Conservation (phyloP, 176 grass and related monocot species). For the Poa annua region DNA sequence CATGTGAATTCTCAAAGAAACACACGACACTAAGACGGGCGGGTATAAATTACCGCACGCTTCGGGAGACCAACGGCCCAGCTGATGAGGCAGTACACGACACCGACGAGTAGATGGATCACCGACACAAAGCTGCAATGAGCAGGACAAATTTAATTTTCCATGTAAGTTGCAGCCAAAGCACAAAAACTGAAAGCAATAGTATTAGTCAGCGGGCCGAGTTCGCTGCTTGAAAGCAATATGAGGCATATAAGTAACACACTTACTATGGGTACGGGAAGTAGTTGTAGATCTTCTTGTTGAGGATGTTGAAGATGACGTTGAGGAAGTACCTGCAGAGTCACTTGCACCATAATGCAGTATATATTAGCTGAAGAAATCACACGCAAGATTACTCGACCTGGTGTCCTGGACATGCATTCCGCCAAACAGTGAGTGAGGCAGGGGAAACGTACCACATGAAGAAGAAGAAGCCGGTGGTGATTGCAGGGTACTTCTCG, state of each 20-base stretch:
- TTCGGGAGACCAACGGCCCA: slow-evolving; percentile 89
- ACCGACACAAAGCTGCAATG: slow-evolving; percentile 78
- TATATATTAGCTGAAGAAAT: not conserved
- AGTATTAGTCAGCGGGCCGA: not conserved
- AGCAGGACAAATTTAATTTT: not conserved
- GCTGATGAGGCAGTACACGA: slow-evolving; percentile 76
- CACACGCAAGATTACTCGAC: not conserved
- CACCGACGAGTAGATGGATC: slow-evolving; percentile 81
- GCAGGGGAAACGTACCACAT: slow-evolving; percentile 61
- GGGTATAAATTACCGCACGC: slow-evolving; percentile 74
- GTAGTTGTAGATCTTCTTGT: slow-evolving; percentile 99
- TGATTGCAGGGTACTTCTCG: slow-evolving; percentile 71
- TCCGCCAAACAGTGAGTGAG: not conserved
- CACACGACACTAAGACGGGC: not conserved
- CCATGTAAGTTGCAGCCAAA: not conserved
- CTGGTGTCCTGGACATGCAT: not conserved
- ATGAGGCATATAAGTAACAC: not conserved
- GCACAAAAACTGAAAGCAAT: not conserved
- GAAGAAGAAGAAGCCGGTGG: slow-evolving; percentile 99
- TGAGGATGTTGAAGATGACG: slow-evolving; percentile 99
- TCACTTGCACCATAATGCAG: slow-evolving; percentile 21
- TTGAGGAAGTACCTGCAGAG: slow-evolving; percentile 94
- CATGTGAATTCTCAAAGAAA: slow-evolving; percentile 1
- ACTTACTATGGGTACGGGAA: slow-evolving; percentile 99
- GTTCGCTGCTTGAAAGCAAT: not conserved